Evolutionary conservation across 2,329 filamentous ascomycete genomes (phyloP).

Genomic region (Fusarium marasasianum): DNA sequence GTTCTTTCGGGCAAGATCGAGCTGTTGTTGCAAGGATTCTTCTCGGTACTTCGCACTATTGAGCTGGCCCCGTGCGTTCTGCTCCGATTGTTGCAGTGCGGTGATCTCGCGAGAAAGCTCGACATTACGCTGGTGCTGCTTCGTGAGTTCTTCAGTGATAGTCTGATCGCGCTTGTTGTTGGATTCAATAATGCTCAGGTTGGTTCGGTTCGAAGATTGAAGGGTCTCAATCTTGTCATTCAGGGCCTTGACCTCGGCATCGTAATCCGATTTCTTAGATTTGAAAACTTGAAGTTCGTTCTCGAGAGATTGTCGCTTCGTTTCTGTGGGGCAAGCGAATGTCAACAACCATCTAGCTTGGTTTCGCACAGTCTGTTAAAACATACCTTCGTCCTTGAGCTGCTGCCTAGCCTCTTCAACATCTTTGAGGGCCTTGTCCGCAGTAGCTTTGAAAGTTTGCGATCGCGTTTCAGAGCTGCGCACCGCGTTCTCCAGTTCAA

Average conservation of each 20-base stretch:
- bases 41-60: conserved; percentile 89
- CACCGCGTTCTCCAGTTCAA: conserved; percentile 91
- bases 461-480: conserved; percentile 84
- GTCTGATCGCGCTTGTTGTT: conserved; percentile 89
- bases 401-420: conserved; percentile 83
- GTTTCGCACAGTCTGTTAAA: conserved; percentile 2
- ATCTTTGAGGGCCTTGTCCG: conserved; percentile 86
- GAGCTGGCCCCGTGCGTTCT: conserved; percentile 81
- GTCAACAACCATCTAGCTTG: conserved; percentile 14
- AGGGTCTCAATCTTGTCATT: conserved; percentile 85
- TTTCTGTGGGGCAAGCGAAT: conserved; percentile 65
- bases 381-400: conserved; percentile 81
- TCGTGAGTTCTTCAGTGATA: conserved; percentile 84
- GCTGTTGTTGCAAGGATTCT: conserved; percentile 87
- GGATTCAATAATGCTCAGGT: conserved; percentile 85
- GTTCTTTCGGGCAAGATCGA: conserved; percentile 87
- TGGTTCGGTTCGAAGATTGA: conserved; percentile 92
- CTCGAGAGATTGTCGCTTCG: conserved; percentile 76
- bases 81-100: conserved; percentile 82
- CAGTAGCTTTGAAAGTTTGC: conserved; percentile 80
- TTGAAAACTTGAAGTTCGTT: conserved; percentile 83
- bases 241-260: conserved; percentile 78
- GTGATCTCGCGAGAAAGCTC: conserved; percentile 85
- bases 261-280: conserved; percentile 76
- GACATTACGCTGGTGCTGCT: conserved; percentile 88